Evolutionary conservation across 495 filamentous ascomycete species (phyloP).

Genomic region (Ramalina peruviana): DNA sequence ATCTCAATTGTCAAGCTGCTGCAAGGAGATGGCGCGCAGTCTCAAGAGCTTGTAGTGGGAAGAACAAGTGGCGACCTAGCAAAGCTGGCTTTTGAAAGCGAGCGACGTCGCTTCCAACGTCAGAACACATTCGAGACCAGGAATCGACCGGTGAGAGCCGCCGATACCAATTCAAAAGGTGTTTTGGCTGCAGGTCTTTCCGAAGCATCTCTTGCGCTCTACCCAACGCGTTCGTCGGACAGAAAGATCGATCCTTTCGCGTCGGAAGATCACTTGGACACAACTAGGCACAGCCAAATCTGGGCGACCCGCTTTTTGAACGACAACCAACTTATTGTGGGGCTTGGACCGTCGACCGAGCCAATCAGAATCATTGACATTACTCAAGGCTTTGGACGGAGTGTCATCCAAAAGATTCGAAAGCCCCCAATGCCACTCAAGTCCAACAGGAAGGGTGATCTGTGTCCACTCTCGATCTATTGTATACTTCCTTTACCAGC

Average conservation of each 20-base stretch:
- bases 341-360: slow-evolving; percentile 29
- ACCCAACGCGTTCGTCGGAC: slow-evolving; percentile 22
- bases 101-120: slow-evolving; percentile 10
- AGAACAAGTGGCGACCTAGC: slow-evolving; percentile 32
- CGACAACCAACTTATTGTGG: slow-evolving; percentile 33
- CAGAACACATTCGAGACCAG: slow-evolving; percentile 5
- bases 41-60: slow-evolving; percentile 28
- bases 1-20: slow-evolving; percentile 44
- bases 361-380: slow-evolving; percentile 38
- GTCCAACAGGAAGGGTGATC: too few relatives aligned
- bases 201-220: slow-evolving; percentile 32
- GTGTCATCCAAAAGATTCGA: too few relatives aligned
- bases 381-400: slow-evolving; percentile 24
- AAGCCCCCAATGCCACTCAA: too few relatives aligned
- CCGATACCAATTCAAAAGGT: not conserved
- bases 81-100: slow-evolving; percentile 12
- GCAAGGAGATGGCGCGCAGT: slow-evolving; percentile 20
- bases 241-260: slow-evolving; percentile 26
- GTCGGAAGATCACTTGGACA: slow-evolving; percentile 19
- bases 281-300: slow-evolving; percentile 22
- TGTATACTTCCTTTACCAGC: slow-evolving; percentile 36
- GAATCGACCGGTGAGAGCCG: slow-evolving; percentile 6
- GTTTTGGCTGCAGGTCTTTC: slow-evolving; percentile 33
- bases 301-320: slow-evolving; percentile 40
- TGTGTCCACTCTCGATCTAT: slow-evolving; percentile 15